Percentiles rank a stretch among this genome's conserved stretches.
Conservation (phyloP, 2,329 filamentous ascomycete genomes). For the Cryphonectria radicalis region DNA sequence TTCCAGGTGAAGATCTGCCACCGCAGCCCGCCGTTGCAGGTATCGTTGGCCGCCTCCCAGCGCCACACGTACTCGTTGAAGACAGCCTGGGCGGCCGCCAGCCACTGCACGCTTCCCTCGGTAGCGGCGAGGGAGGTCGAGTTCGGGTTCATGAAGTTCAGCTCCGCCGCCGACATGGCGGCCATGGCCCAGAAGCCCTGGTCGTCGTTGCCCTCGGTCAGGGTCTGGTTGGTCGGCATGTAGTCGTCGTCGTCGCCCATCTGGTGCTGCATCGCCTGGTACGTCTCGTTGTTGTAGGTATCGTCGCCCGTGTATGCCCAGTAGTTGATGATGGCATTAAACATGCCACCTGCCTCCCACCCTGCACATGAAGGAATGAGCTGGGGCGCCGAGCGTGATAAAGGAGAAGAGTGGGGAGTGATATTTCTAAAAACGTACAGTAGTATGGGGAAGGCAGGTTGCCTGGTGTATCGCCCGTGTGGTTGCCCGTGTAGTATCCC, state of each 20-base stretch:
- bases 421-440: constrained; percentile 42
- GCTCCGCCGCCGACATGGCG: constrained; percentile 69
- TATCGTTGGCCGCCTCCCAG: constrained; percentile 62
- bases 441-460: constrained; percentile 60
- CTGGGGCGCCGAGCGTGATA: too few relatives aligned
- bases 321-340: constrained; percentile 67
- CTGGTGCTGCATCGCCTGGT: constrained; percentile 56
- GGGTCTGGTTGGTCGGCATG: constrained; percentile 59
- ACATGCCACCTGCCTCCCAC: constrained; percentile 69
- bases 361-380: constrained; percentile 12
- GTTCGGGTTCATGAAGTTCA: constrained; percentile 63
- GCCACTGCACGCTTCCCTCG: constrained; percentile 53
- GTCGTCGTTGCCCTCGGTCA: constrained; percentile 67
- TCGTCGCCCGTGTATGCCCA: constrained; percentile 65
- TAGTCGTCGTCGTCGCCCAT: constrained; percentile 57
- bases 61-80: constrained; percentile 63
- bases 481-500: constrained; percentile 51
- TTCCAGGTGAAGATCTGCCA: constrained; percentile 82
- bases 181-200: constrained; percentile 73
- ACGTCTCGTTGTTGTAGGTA: constrained; percentile 60
- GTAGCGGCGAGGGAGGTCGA: constrained; percentile 41
- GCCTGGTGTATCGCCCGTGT: constrained; percentile 50
- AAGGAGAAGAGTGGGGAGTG: too few relatives aligned
- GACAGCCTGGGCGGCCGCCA: constrained; percentile 70
- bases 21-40: constrained; percentile 71